Evolutionary conservation across 768 basidiomycete genomes (phyloP), one percentile per base, ranked within the genome.

Genomic region (Rickenella mellea): DNA sequence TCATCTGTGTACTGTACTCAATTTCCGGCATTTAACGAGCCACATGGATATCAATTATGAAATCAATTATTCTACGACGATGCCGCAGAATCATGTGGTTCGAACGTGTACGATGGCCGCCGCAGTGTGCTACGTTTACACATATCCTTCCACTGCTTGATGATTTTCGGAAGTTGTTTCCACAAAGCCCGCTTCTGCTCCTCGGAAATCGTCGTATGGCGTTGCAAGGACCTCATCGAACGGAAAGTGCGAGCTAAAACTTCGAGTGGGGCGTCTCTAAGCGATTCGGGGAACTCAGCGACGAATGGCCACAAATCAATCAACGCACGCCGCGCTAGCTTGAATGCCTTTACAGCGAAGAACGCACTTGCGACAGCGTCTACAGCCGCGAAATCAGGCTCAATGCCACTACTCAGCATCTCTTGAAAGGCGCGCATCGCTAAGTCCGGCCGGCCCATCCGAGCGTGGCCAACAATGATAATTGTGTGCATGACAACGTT

Each of bases 401-500:
- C 55, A 38, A 89, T 60, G 14, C 78, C 80, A 11, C 63, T 58
- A 2, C 64, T 59, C 10, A 83, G 48, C 83, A 91, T 87, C 28
- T 66, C 59, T 26, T 69, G 68, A 53, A 87, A 89, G 20, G 67
- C 61, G 25, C 56, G 59, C 49, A 73, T 59, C 0, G 83, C 83
- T 21, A 61, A 55, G 3, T 63, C 61, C 5, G 82, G 74, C 25
- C 76, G 61, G 11, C 74, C 71, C 40, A 68, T 66, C n/a, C 75
- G 73, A 17, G 74, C 82, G 56, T 80, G 73, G 2, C 83, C 87
- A 27, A 69, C 66, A 50, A 92, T 79, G 46, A 92, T 69, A 47
- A 81, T 78, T 20, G 87, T 89, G 65, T 78, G 84, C 71, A 85
- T 76, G 33, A 80, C 71, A 15, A 74, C 68, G 49, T 79, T 77